Percentiles rank a stretch among this genome's conserved stretches.
These are phyloP conservation scores for Apostasia ramifera DNA, from an alignment of 106 monocot species.

Conservation along the genomic window DNA sequence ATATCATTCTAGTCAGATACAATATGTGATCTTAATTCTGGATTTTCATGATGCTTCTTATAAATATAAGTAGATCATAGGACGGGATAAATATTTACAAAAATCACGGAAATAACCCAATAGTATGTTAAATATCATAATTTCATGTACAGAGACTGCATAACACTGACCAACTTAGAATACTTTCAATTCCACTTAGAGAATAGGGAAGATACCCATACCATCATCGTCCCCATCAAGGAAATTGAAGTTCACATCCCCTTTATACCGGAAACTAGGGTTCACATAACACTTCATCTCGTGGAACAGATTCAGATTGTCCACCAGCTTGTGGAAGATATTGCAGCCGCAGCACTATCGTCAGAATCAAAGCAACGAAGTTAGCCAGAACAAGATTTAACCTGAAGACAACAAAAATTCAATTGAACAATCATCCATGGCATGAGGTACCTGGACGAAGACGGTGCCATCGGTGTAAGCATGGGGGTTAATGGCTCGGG, in stretches of 20 bases:
- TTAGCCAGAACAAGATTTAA: background rate
- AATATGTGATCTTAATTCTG: too few relatives aligned
- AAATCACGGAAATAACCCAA: background rate
- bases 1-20: too few relatives aligned
- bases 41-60: too few relatives aligned
- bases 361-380: background rate
- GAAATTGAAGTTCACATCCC: conserved; percentile 45
- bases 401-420: background rate
- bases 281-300: conserved; percentile 96
- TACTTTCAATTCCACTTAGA: conserved; percentile 19
- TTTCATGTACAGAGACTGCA: conserved; percentile 3
- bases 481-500: conserved; percentile 97
- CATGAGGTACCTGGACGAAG: conserved; percentile 73
- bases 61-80: too few relatives aligned
- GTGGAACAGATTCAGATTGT: conserved; percentile 94
- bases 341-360: conserved; percentile 95
- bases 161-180: background rate
- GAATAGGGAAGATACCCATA: conserved; percentile 32
- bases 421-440: background rate
- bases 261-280: conserved; percentile 77
- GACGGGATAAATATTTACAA: background rate
- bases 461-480: conserved; percentile 98
- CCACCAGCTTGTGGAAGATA: conserved; percentile 96
- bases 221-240: conserved; percentile 33
- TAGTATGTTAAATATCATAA: background rate